Evolutionary conservation across 176 grass and related monocot species (phyloP).

Genomic region (Zizania latifolia): DNA sequence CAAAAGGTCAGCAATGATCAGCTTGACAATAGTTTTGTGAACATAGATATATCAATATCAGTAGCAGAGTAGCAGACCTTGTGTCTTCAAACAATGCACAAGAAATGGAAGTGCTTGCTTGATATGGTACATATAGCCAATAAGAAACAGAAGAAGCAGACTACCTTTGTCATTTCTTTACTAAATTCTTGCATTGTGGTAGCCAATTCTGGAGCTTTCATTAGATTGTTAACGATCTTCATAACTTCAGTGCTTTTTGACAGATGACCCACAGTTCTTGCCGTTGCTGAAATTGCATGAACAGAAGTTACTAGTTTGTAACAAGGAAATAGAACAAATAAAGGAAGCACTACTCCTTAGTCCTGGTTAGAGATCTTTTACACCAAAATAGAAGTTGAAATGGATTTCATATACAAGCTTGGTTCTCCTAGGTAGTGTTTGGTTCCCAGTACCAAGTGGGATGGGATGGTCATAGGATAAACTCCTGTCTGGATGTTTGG

Average conservation of each 20-base stretch:
- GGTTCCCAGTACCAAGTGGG: too few relatives aligned
- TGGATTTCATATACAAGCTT: background rate
- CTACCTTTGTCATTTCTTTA: slow-evolving; percentile 97
- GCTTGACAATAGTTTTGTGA: background rate
- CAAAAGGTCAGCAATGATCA: slow-evolving; percentile 7
- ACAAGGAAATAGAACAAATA: background rate
- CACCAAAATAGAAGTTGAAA: background rate
- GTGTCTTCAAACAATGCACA: background rate
- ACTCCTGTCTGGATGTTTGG: too few relatives aligned
- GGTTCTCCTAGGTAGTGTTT: background rate
- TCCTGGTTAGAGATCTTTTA: background rate
- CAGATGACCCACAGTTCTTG: slow-evolving; percentile 81
- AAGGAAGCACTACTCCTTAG: background rate
- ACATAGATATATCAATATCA: background rate
- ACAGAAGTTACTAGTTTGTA: slow-evolving; percentile 6
- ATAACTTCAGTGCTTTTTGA: slow-evolving; percentile 87
- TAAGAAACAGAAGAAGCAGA: background rate
- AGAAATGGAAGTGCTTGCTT: background rate
- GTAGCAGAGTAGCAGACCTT: background rate
- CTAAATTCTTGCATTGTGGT: slow-evolving; percentile 87
- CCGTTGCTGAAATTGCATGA: slow-evolving; percentile 55
- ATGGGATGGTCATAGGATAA: too few relatives aligned
- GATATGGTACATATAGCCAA: background rate
- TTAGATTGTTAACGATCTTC: slow-evolving; percentile 82
- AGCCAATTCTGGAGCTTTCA: slow-evolving; percentile 95